Conservation (phyloP, 139 green algal genomes). For the Chlamydomonas applanata region DNA sequence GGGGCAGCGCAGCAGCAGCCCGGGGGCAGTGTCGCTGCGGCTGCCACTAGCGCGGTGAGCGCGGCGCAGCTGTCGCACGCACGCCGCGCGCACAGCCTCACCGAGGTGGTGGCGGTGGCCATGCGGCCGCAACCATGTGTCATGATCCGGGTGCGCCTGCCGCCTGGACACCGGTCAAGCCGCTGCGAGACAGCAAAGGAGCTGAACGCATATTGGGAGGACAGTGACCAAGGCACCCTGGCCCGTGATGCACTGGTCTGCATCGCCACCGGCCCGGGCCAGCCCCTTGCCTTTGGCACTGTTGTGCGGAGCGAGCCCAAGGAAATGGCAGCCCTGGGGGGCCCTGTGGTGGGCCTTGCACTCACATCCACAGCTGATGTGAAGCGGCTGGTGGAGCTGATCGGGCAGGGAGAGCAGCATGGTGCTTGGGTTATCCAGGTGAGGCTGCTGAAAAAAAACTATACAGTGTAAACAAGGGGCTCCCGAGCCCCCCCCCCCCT, state of each 20-base stretch:
- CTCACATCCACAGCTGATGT: conserved; percentile 24
- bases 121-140: too few species aligned
- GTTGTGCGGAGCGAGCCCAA: conserved; percentile 23
- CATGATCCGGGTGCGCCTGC: neutral
- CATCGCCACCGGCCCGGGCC: conserved; percentile 4
- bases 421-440: conserved; percentile 44
- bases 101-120: too few species aligned
- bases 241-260: conserved; percentile 39
- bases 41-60: neutral
- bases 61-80: conserved; percentile 5
- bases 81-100: conserved; percentile 25
- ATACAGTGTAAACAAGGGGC: too few species aligned
- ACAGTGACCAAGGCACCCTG: conserved; percentile 30
- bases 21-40: too few species aligned
- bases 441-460: conserved; percentile 10
- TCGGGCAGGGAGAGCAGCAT: neutral
- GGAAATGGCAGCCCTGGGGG: conserved; percentile 30
- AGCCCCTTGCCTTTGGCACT: conserved; percentile 28
- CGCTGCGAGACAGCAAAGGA: conserved; percentile 18
- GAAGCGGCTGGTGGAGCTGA: conserved; percentile 27
- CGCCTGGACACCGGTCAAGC: conserved; percentile 2
- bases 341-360: conserved; percentile 30
- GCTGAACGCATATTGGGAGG: conserved; percentile 36
- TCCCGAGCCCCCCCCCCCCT: too few species aligned
- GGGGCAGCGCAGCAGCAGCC: neutral